A percentile compares a stretch with the other conserved stretches of the same genome.
phyloP scores from a whole-genome alignment of 2,329 filamentous ascomycete species.

The Xylariales sp. region DNA sequence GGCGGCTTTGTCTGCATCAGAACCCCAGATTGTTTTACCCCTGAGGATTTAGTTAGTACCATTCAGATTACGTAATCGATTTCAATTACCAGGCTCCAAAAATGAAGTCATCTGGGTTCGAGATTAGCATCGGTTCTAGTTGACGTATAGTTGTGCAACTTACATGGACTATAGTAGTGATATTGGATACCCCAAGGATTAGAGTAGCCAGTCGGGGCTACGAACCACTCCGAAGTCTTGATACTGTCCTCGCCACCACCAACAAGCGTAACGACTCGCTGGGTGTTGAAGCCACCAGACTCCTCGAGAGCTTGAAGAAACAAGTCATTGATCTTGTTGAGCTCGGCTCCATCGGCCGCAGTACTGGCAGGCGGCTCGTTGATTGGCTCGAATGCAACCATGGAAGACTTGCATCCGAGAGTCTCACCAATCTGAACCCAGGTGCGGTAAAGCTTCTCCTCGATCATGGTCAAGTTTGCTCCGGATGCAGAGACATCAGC shows the following conservation, averaged over 20 bases:
- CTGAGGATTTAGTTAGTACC: too few relatives aligned
- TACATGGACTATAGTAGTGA: constrained; percentile 54
- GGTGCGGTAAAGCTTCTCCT: constrained; percentile 50
- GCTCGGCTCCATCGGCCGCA: constrained; percentile 41
- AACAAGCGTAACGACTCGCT: constrained; percentile 52
- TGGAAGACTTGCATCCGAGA: constrained; percentile 48
- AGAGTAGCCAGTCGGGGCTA: constrained; percentile 39
- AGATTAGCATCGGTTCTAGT: background rate
- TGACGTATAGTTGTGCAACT: constrained; percentile 9
- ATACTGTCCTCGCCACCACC: constrained; percentile 45
- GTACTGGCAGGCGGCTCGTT: constrained; percentile 54
- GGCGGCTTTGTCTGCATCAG: constrained; percentile 44
- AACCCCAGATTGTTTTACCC: constrained; percentile 54
- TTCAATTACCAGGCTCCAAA: constrained; percentile 35
- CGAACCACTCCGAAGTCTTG: constrained; percentile 52
- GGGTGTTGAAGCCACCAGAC: constrained; percentile 49
- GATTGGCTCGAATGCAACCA: constrained; percentile 54
- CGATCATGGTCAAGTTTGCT: constrained; percentile 46
- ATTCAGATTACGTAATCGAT: too few relatives aligned
- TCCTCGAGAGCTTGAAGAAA: constrained; percentile 50
- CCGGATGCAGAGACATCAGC: constrained; percentile 42
- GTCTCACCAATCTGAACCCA: constrained; percentile 55
- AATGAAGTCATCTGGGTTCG: constrained; percentile 34
- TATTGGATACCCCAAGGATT: constrained; percentile 58
- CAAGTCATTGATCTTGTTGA: constrained; percentile 53